Evolutionary conservation across 2,329 filamentous ascomycete species (phyloP), one percentile per base, ranked within the genome.

Genomic region (Phialocephala sp.): DNA sequence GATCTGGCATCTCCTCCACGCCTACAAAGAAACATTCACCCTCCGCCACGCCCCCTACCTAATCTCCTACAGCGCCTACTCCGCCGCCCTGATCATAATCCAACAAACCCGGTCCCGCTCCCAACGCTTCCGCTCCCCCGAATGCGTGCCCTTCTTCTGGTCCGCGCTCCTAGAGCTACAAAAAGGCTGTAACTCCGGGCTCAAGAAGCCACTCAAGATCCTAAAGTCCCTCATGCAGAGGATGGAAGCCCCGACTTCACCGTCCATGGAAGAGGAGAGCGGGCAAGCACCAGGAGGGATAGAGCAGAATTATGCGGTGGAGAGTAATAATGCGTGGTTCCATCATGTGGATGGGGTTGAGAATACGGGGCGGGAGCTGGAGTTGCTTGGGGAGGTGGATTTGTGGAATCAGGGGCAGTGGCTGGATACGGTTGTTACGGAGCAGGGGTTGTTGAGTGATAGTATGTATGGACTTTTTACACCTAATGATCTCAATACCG

Each of bases 131-230:
- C 24, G 43, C 8, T 18, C 14, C 22, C 36, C 54, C n/a, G 36
- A 56, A 37, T 37, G 54, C 22, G 36, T 56, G 36, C 54, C 54
- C 4, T 56, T 56, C 54, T 56, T 56, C 36, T 56, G 54, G 54
- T 37, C 54, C 9, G 54, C 54, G 1, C 12, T 56, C 2, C 32
- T 56, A 2, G 54, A 56, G 14, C 54, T 56, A 4, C 54, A 56
- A 14, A 56, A 56, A 8, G 54, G 54, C 9, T 56, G 18, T 20
- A 56, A 56, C n/a, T 56, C 22, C 22, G 54, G 54, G 2, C n/a
- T 56, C 4, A 39, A 56, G n/a, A 39, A 36, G 4, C 54, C 54
- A 12, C 36, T 37, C 8, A 36, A n/a, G 32, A 56, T 56, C 2
- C 14, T 56, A 27, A 56, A 56, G 8, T 12, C 27, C 20, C 12